Conservation (phyloP, 2,329 filamentous ascomycete species). For the Dothistroma pini region DNA sequence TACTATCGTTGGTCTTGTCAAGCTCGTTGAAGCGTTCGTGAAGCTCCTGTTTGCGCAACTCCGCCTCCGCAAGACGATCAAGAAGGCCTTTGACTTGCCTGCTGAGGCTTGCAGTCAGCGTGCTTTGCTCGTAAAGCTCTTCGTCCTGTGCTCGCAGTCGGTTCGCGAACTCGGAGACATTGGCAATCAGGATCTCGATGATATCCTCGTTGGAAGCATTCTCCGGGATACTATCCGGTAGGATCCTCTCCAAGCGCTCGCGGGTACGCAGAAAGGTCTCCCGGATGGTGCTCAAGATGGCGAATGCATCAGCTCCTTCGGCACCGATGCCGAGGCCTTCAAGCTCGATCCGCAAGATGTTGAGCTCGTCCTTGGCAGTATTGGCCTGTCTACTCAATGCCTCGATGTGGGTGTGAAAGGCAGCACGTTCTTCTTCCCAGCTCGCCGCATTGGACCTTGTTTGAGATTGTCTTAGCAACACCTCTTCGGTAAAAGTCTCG, state of each 20-base stretch:
- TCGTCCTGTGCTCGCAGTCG: slow-evolving; percentile 36
- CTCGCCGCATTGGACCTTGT: slow-evolving; percentile 12
- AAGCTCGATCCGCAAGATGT: slow-evolving; percentile 44
- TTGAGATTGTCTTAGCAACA: slow-evolving; percentile 17
- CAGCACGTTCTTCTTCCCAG: slow-evolving; percentile 25
- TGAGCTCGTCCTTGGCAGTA: slow-evolving; percentile 39
- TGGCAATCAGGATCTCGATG: slow-evolving; percentile 37
- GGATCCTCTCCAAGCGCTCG: slow-evolving; percentile 38
- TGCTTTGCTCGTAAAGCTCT: slow-evolving; percentile 34
- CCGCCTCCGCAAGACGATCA: slow-evolving; percentile 39
- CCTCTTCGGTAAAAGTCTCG: slow-evolving; percentile 1
- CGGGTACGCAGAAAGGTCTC: slow-evolving; percentile 42
- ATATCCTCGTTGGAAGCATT: slow-evolving; percentile 40
- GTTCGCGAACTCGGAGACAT: slow-evolving; percentile 34
- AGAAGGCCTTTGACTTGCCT: slow-evolving; percentile 37
- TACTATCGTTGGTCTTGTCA: slow-evolving; percentile 37
- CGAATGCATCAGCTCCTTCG: slow-evolving; percentile 32
- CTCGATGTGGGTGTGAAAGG: slow-evolving; percentile 41
- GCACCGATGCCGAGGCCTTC: slow-evolving; percentile 40
- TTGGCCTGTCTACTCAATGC: slow-evolving; percentile 38
- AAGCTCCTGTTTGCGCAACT: slow-evolving; percentile 37
- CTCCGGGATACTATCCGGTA: slow-evolving; percentile 38
- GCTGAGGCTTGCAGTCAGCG: slow-evolving; percentile 33
- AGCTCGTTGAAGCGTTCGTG: slow-evolving; percentile 37
- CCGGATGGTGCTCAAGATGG: slow-evolving; percentile 41